Conservation (phyloP, 2,329 filamentous ascomycete genomes). For the Aspergillus sp. region DNA sequence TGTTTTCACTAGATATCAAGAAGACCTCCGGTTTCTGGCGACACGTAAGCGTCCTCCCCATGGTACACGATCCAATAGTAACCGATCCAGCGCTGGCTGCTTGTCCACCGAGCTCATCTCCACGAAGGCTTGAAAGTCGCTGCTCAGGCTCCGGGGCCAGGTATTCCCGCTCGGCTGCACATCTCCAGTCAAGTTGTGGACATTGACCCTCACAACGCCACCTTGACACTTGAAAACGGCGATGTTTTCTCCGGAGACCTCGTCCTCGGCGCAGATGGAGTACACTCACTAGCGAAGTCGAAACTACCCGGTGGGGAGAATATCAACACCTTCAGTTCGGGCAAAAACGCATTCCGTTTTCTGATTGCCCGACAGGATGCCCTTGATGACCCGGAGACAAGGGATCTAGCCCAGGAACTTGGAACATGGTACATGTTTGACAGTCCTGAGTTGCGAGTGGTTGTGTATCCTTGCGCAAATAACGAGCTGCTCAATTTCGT, state of each 20-base stretch:
- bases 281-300: conserved; percentile 42
- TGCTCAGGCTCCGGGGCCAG: conserved; percentile 45
- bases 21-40: conserved; percentile 32
- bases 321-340: conserved; percentile 50
- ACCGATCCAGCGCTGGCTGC: conserved; percentile 49
- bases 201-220: conserved; percentile 48
- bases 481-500: conserved; percentile 57
- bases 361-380: conserved; percentile 54
- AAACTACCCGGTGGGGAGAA: conserved; percentile 32
- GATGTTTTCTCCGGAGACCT: conserved; percentile 52
- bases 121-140: conserved; percentile 57
- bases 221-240: conserved; percentile 53
- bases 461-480: conserved; percentile 54
- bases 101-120: conserved; percentile 59
- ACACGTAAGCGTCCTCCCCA: conserved; percentile 29
- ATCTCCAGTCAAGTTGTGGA: conserved; percentile 50
- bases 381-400: conserved; percentile 45
- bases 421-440: conserved; percentile 52
- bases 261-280: conserved; percentile 61
- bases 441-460: conserved; percentile 48
- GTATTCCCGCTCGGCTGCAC: conserved; percentile 48
- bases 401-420: conserved; percentile 40
- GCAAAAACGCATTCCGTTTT: conserved; percentile 64
- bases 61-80: neutral
- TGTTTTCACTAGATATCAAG: conserved; percentile 30